A percentile compares a stretch with the other conserved stretches of the same genome.
These are phyloP conservation scores for Baeospora myosura DNA, from an alignment of 1,284 basidiomycete genomes.

Conservation along the genomic window DNA sequence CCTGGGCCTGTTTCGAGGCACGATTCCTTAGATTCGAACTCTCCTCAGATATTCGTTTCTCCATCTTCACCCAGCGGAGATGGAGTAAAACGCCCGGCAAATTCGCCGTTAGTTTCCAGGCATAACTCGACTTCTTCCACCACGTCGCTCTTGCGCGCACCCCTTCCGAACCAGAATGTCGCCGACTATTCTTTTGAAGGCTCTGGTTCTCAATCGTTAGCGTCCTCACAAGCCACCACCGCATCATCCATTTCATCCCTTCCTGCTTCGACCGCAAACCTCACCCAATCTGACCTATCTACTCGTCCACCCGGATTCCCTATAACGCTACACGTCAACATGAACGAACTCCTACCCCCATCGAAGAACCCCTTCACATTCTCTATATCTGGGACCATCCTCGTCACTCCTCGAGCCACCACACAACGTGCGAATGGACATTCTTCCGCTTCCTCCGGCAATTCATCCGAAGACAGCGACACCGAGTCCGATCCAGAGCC, in stretches of 20 bases:
- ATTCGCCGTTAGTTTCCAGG: slow-evolving; percentile 24
- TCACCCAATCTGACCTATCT: slow-evolving; percentile 13
- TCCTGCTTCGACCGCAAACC: slow-evolving; percentile 20
- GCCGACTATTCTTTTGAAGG: slow-evolving; percentile 71
- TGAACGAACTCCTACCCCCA: slow-evolving; percentile 66
- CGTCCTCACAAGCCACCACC: slow-evolving; percentile 42
- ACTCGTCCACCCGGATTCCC: slow-evolving; percentile 42
- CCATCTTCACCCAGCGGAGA: slow-evolving; percentile 13
- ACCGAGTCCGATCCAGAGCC: slow-evolving; percentile 34
- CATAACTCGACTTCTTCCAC: slow-evolving; percentile 36
- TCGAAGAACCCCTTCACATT: slow-evolving; percentile 58
- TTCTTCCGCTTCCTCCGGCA: slow-evolving; percentile 17
- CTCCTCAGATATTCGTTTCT: slow-evolving; percentile 14
- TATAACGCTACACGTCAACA: slow-evolving; percentile 67
- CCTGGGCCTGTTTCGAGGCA: slow-evolving; percentile 28
- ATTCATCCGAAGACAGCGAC: slow-evolving; percentile 22
- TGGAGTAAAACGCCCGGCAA: neutral
- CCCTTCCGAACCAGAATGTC: slow-evolving; percentile 54
- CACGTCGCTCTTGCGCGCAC: slow-evolving; percentile 61
- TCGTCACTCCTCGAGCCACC: slow-evolving; percentile 43
- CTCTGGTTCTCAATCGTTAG: slow-evolving; percentile 34
- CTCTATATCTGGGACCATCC: slow-evolving; percentile 54
- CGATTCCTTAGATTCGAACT: slow-evolving; percentile 42
- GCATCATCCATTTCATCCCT: slow-evolving; percentile 31
- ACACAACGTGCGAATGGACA: slow-evolving; percentile 19